phyloP scores from a whole-genome alignment of 768 basidiomycete genomes.

The Agaricus subrufescens region DNA sequence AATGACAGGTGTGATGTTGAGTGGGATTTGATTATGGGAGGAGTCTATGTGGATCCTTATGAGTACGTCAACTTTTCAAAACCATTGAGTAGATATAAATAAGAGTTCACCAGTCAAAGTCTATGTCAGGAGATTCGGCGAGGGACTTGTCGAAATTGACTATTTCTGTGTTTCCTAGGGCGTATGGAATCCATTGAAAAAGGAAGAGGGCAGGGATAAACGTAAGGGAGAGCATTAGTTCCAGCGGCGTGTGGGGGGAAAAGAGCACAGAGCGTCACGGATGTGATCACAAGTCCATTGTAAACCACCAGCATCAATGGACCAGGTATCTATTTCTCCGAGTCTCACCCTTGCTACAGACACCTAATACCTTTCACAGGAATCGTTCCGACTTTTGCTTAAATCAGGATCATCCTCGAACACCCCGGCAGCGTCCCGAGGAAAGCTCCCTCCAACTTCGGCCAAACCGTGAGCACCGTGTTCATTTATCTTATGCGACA shows the following conservation, averaged over 20 bases:
- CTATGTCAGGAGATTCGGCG: constrained; percentile 14
- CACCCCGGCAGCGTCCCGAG: constrained; percentile 12
- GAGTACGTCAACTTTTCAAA: not conserved
- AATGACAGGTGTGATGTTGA: constrained; percentile 23
- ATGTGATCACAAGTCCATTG: not conserved
- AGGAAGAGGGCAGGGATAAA: not conserved
- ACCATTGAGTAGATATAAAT: not conserved
- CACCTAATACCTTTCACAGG: constrained; percentile 27
- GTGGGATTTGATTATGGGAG: constrained; percentile 25
- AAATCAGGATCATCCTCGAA: constrained; percentile 23
- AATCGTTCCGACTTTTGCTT: constrained; percentile 55
- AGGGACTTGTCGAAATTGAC: constrained; percentile 44
- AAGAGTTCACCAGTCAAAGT: constrained; percentile 20
- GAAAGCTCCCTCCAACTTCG: not conserved
- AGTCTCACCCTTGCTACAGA: not conserved
- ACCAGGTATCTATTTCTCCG: constrained; percentile 23
- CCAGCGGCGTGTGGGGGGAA: not conserved
- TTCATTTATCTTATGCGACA: not conserved
- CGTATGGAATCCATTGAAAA: constrained; percentile 9
- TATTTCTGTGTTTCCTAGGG: constrained; percentile 60
- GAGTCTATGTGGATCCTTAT: constrained; percentile 36
- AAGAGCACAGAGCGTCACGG: not conserved
- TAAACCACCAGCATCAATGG: constrained; percentile 18
- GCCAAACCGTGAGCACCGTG: not conserved
- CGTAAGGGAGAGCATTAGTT: not conserved